Evolutionary conservation across 164 flowering plant genomes (phyloP).

Genomic region (Tinospora cordifolia): DNA sequence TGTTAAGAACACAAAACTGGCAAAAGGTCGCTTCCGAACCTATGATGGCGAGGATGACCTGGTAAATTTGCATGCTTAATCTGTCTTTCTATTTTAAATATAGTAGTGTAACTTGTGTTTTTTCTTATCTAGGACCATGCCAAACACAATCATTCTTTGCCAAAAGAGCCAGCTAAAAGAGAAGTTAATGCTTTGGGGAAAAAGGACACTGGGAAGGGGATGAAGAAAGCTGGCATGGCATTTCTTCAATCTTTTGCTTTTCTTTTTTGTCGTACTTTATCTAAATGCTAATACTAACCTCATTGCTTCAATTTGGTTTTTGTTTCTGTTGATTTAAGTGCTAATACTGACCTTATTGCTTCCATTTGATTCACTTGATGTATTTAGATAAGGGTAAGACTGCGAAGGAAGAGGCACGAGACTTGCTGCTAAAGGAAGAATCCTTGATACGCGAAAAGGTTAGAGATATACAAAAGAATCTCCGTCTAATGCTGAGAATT

Average conservation of each 20-base stretch:
- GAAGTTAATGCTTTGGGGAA: conserved; percentile 46
- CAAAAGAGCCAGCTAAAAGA: conserved; percentile 43
- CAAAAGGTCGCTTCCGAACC: conserved; percentile 63
- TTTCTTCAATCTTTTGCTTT: background rate
- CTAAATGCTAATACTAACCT: background rate
- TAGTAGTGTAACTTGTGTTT: background rate
- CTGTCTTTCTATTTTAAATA: background rate
- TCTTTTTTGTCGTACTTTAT: background rate
- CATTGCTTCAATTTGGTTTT: background rate
- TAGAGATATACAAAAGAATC: conserved; percentile 48
- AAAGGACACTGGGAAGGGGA: conserved; percentile 56
- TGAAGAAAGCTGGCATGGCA: conserved; percentile 66
- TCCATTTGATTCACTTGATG: conserved; percentile 12
- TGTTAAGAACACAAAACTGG: conserved; percentile 47
- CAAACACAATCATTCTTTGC: conserved; percentile 41
- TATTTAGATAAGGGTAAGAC: conserved; percentile 67
- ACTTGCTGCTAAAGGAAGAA: conserved; percentile 71
- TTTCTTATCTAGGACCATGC: conserved; percentile 39
- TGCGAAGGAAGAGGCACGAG: conserved; percentile 95
- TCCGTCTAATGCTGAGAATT: conserved; percentile 65
- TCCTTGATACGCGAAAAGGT: conserved; percentile 67
- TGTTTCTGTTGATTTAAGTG: background rate
- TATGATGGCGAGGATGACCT: conserved; percentile 45
- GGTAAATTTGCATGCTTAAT: conserved; percentile 20
- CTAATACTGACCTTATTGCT: background rate